Percentiles rank a stretch among this genome's conserved stretches.
These are phyloP conservation scores for Globisporangium nodosum DNA, from an alignment of 352 stramenopile genomes.

Conservation along the genomic window DNA sequence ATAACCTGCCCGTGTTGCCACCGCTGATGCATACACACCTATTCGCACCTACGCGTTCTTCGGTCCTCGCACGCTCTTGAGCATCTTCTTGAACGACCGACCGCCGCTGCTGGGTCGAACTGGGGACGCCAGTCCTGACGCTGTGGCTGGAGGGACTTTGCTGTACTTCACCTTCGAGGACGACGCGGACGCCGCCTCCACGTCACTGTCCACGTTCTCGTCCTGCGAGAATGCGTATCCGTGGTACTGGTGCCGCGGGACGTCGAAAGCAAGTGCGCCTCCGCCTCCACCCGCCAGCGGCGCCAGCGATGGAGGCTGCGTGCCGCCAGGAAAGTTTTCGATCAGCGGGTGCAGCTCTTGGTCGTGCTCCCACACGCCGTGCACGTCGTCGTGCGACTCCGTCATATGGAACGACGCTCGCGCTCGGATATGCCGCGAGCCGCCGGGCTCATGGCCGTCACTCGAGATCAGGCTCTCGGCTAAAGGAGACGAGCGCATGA, in stretches of 20 bases:
- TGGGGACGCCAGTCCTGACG: conserved; percentile 7
- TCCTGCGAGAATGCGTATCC: conserved; percentile 80
- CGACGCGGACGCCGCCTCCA: conserved; percentile 32
- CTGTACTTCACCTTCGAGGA: conserved; percentile 18
- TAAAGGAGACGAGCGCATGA: conserved; percentile 52
- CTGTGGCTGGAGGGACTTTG: conserved; percentile 9
- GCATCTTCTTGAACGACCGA: conserved; percentile 61
- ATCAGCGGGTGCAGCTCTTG: conserved; percentile 7
- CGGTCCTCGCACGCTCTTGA: conserved; percentile 64
- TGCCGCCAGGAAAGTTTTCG: neutral
- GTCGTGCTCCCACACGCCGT: conserved; percentile 4
- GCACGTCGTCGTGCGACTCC: conserved; percentile 12
- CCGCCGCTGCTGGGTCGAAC: conserved; percentile 2
- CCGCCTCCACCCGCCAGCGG: neutral
- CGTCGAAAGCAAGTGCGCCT: conserved; percentile 4
- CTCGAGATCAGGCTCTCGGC: conserved; percentile 46
- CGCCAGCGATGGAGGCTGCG: neutral
- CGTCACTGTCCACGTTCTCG: conserved; percentile 64
- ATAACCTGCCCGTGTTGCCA: neutral
- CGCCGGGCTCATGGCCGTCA: conserved; percentile 10
- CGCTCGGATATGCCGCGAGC: conserved; percentile 35
- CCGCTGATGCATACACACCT: neutral
- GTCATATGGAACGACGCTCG: conserved; percentile 48
- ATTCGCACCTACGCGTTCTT: conserved; percentile 48
- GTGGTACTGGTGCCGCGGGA: conserved; percentile 38